Evolutionary conservation across 2,329 filamentous ascomycete species (phyloP), one percentile per base, ranked within the genome.

Genomic region (Arthrocladium fulminans): DNA sequence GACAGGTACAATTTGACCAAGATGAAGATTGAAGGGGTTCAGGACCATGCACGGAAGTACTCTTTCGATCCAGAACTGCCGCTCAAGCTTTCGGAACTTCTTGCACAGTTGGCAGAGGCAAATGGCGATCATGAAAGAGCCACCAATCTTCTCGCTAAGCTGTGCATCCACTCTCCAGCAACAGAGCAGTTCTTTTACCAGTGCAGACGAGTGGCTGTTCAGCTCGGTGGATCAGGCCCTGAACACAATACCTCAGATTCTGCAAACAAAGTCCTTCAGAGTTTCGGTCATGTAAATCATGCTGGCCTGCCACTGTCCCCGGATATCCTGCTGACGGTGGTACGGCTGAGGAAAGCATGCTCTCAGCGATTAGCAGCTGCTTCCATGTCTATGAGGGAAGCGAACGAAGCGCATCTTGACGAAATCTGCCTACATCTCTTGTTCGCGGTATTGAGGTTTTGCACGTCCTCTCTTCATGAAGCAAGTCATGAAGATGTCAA

Each of bases 341-440:
- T 38, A 10, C 44, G 34, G 34, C 32, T 47, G 12, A 19, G 44
- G 15, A 47, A 47, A 39, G 20, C 22, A 17, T 47, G 44, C 19
- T 47, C 23, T 32, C 19, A 25, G 27, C 6, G 29, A 15, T 17
- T 45, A 35, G 19, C 29, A 24, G 24, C 25, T 20, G 15, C 29
- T 8, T 2, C 30, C 6, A 34, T 17, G 42, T 10, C n/a, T 22
- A 7, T 3, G 3, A 15, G 12, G 12, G 19, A 34, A 24, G 25
- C 8, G 5, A 17, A 12, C 4, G 41, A 44, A 23, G 6, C 27
- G 10, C 13, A 17, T 10, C 22, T 22, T 8, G 19, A 23, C 29
- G 12, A 20, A 10, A 15, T 23, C 13, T 38, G 32, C 32, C 9
- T 47, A 15, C 20, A 27, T 19, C 20, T 47, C 8, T n/a, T 47